Conservation (phyloP, 371 early-diverging fungal genomes). For the Mortierella sp. region DNA sequence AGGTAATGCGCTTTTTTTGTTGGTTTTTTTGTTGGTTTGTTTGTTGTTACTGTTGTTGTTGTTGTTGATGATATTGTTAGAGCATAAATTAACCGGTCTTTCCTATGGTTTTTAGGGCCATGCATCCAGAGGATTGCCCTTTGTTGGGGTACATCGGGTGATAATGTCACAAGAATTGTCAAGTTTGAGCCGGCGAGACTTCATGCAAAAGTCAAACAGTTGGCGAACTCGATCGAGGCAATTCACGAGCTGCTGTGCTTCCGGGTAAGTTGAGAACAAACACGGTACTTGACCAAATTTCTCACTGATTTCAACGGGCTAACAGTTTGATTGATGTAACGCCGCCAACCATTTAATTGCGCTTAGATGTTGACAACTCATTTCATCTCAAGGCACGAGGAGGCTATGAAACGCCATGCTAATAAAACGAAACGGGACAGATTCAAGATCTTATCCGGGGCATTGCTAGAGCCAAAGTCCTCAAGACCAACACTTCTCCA, state of each 20-base stretch:
- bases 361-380: not conserved
- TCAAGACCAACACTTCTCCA: too few relatives aligned
- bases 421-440: constrained; percentile 4
- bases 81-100: not conserved
- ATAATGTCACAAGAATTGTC: constrained; percentile 18
- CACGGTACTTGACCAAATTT: not conserved
- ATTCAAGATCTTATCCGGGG: constrained; percentile 5
- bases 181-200: constrained; percentile 19
- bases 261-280: constrained; percentile 15
- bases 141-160: constrained; percentile 14
- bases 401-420: constrained; percentile 3
- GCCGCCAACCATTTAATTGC: not conserved
- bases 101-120: constrained; percentile 8
- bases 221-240: constrained; percentile 9
- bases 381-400: not conserved
- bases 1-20: constrained; percentile 14
- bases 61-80: constrained; percentile 13
- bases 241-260: constrained; percentile 20
- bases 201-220: constrained; percentile 14
- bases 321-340: not conserved
- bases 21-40: constrained; percentile 8
- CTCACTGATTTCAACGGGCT: not conserved
- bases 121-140: constrained; percentile 14
- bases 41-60: not conserved
- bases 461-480: constrained; percentile 3